Evolutionary conservation across 768 basidiomycete genomes (phyloP), one percentile per base, ranked within the genome.

Genomic region (Termitomyces sp.): DNA sequence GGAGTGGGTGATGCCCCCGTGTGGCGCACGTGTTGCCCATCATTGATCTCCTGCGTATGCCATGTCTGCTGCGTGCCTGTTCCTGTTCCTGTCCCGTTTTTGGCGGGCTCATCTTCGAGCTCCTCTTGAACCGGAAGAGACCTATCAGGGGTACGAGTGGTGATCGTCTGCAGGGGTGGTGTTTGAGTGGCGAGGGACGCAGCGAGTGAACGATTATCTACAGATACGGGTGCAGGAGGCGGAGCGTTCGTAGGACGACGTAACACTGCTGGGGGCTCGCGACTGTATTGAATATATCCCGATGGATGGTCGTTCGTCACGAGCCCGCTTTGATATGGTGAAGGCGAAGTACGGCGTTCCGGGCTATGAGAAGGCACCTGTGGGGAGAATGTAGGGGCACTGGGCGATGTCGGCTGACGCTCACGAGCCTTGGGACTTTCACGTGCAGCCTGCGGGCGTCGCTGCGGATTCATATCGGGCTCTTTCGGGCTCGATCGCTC

Each of bases 111-210:
- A 63, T 89, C 88, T 64, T 89, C 88, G 30, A 80, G 79, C 60
- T 89, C 88, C 67, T 91, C 89, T 68, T 91, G 89, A 3, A 90
- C 81, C 20, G 89, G 89, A 26, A 91, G 76, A 16, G 88, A 88
- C 34, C 87, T 79, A 68, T 89, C 88, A 1, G 89, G 84, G 22
- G 84, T 83, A 22, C 86, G 83, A 5, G 80, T 75, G 58, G 75
- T 67, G 68, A 80, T 76, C 10, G 77, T 68, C 64, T 84, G 85
- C 53, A 79, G 61, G 18, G 86, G 84, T 0, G 85, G 81, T 0
- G 85, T 83, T 62, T 84, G 82, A 43, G 74, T 81, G 27, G 77
- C 71, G 57, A 72, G 62, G 26, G 74, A 71, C 5, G 57, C 34
- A 30, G 77, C 75, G 71, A 67, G 71, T 43, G 67, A 68, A 32